Evolutionary conservation across 225 moss, liverwort and hornwort species (phyloP).

Genomic region (Marchantia paleacea): DNA sequence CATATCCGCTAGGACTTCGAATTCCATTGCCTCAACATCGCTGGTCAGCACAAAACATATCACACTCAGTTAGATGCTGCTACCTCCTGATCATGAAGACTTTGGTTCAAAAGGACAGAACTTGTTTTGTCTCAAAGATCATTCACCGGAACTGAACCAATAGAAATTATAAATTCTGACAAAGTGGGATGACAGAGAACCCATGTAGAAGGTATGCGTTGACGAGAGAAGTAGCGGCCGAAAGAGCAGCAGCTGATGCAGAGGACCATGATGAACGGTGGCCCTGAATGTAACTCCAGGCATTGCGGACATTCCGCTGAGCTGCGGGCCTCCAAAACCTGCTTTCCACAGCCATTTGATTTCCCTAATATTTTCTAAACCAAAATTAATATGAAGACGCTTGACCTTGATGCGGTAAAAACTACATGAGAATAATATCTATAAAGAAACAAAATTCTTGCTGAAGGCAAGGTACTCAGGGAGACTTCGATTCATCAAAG

Average conservation of each 20-base stretch:
- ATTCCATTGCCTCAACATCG: constrained; percentile 67
- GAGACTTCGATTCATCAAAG: too few species aligned
- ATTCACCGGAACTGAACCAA: neutral
- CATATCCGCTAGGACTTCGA: constrained; percentile 68
- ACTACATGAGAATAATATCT: too few species aligned
- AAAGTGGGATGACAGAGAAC: constrained; percentile 25
- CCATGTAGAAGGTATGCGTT: constrained; percentile 66
- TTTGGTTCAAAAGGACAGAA: neutral
- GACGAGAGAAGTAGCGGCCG: constrained; percentile 64
- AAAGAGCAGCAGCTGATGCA: constrained; percentile 57
- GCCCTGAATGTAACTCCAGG: constrained; percentile 69
- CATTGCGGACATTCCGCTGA: constrained; percentile 90
- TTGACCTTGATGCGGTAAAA: too few species aligned
- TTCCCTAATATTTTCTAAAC: neutral
- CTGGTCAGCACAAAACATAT: constrained; percentile 31
- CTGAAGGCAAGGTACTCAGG: too few species aligned
- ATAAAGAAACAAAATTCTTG: too few species aligned
- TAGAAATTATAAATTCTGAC: neutral
- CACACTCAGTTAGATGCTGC: neutral
- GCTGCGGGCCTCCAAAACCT: constrained; percentile 92
- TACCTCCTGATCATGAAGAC: neutral
- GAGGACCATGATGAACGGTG: constrained; percentile 68
- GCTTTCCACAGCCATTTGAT: constrained; percentile 15
- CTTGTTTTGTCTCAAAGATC: neutral
- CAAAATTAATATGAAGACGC: too few species aligned